Evolutionary conservation across 148 eudicot genomes (phyloP), one percentile per base, ranked within the genome.

Genomic region (Limonium bicolor): DNA sequence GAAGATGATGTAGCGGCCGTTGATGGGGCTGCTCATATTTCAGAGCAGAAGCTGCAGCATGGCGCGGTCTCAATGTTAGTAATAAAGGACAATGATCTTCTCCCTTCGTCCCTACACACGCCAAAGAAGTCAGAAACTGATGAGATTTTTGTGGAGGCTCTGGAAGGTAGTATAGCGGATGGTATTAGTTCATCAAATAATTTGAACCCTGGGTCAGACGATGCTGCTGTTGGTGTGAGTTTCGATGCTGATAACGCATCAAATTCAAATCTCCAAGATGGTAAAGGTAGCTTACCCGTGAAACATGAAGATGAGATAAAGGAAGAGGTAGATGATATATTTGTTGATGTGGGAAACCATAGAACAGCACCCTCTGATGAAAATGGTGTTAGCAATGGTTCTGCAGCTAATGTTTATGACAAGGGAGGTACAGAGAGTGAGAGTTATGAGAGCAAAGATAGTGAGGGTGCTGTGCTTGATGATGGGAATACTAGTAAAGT

Each of bases 91-190:
- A 61, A 8, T 27, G 58, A n/a, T n/a, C n/a, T n/a, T n/a, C n/a
- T 20, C 24, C 46, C 9, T 20, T 50, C 36, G 46, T 62, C 53
- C 40, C 50, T 45, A 37, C 71, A 73, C 54, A 67, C 13, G 18
- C 46, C 60, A 8, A 67, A 64, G 56, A 67, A 54, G 33, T 70
- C 66, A 0, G 81, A 63, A 50, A 78, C 49, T 56, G 75, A 72
- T n/a, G 76, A 77, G 28, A 72, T 62, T 20, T 77, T 74, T 9
- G 81, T 64, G 80, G 86, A 77, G 69, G 82, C 78, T 4, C 45
- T 70, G 36, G 72, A 64, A 8, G 27, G n/a, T 13, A 35, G 28
- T 29, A 31, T 46, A 20, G 62, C 59, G 28, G 65, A 64, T 34
- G 69, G 10, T 21, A 16, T 20, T 40, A 50, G 38, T n/a, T 57